Evolutionary conservation across 23 red algal genomes (phyloP).

Genomic region (Gracilariopsis chorda): DNA sequence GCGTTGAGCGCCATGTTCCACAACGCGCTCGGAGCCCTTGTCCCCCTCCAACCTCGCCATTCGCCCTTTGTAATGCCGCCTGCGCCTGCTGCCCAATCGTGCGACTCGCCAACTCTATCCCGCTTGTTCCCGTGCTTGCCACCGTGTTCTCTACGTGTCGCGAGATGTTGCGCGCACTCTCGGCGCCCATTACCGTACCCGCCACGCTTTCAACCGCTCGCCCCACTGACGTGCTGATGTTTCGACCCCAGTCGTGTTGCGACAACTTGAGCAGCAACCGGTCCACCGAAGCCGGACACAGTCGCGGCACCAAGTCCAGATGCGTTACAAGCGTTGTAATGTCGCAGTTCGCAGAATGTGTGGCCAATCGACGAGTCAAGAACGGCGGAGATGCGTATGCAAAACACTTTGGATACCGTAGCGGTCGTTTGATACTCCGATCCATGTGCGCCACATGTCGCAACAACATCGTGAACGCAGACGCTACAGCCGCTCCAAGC

Average conservation of each 20-base stretch:
- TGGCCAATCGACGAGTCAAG: conserved; percentile 38
- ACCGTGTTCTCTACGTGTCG: too few relatives aligned
- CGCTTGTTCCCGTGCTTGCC: not conserved
- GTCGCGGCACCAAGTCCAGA: conserved; percentile 79
- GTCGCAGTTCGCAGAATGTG: conserved; percentile 9
- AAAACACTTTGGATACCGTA: conserved; percentile 42
- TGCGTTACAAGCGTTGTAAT: conserved; percentile 65
- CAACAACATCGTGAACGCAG: conserved; percentile 70
- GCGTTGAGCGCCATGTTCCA: conserved; percentile 59
- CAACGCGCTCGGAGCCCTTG: conserved; percentile 9
- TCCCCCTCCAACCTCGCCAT: not conserved
- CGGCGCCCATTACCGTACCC: not conserved
- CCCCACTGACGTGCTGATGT: conserved; percentile 20
- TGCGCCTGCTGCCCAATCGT: not conserved
- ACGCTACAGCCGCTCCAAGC: conserved; percentile 82
- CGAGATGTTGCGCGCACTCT: not conserved
- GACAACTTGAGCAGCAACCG: conserved; percentile 64
- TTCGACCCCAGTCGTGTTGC: conserved; percentile 61
- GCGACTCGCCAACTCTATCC: not conserved
- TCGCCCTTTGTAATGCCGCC: not conserved
- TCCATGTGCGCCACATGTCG: not conserved
- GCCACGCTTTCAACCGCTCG: conserved; percentile 34
- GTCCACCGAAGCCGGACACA: conserved; percentile 62
- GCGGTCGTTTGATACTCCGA: not conserved
- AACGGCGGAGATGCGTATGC: conserved; percentile 73